Evolutionary conservation across 257 asterid species (phyloP), one percentile per base, ranked within the genome.

Genomic region (Jaltomata sinuosa): DNA sequence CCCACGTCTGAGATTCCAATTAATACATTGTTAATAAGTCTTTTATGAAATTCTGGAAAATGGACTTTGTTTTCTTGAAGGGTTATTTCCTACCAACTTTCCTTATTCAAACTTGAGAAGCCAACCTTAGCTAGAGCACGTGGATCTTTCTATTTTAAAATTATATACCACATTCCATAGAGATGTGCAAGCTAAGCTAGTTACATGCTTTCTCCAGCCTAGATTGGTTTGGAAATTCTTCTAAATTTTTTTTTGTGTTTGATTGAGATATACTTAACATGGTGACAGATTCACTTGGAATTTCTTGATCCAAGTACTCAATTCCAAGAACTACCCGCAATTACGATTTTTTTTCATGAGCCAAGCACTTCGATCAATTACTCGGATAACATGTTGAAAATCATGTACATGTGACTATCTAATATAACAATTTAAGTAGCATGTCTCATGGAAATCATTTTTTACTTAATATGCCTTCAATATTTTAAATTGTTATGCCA

Each of bases 1-100:
- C 88, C 92, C 93, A 95, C 98, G 96, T 93, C 94, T 83, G 42
- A 90, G 94, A 93, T 92, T 92, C 95, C 5, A 21, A 59, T 38
- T 27, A 59, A 57, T 3, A 74, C 84, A 65, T 29, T 68, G 80
- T 83, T 69, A 83, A 54, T 36, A 32, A 45, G 78, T 83, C 1
- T 40, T 67, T 71, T 72, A 49, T 52, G 3, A 83, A 45, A 25
- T 64, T 77, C 77, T 84, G 71, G 82, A 78, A 82, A 40, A 81
- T 32, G 87, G 68, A 81, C 78, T 45, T 50, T 31, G 57, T 42
- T 61, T 71, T 47, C 36, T 82, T 47, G 52, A 83, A n/a, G 83
- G 79, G 52, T 12, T 85, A 82, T 85, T 91, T 90, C 91, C 89
- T 80, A 83, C 85, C 84, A 72, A 61, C 84, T 71, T 92, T 90